Conservation (phyloP, 371 early-diverging fungal species). For the Actinomucor elegans region DNA sequence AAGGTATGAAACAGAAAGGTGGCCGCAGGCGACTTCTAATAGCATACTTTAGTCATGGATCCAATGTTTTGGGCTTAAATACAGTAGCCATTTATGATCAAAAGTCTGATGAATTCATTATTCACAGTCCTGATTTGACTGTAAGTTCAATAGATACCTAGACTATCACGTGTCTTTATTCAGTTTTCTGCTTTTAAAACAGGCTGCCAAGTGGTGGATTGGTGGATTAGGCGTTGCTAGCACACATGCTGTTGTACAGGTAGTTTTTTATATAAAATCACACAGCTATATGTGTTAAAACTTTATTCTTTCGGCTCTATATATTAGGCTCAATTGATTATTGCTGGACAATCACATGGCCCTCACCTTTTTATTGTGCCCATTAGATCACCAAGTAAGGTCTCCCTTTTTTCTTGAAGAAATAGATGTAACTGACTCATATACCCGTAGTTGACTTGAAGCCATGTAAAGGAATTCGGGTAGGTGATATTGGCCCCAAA, state of each 20-base stretch:
- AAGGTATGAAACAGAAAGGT: slow-evolving; percentile 38
- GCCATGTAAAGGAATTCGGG: slow-evolving; percentile 74
- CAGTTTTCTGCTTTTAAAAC: no score
- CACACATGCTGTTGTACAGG: slow-evolving; percentile 83
- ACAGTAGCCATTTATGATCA: slow-evolving; percentile 82
- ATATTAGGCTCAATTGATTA: slow-evolving; percentile 69
- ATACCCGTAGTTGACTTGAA: slow-evolving; percentile 55
- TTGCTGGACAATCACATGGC: slow-evolving; percentile 74
- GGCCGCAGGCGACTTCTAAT: neutral
- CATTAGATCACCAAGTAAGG: slow-evolving; percentile 66
- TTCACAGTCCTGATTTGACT: slow-evolving; percentile 78
- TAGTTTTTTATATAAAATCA: no score
- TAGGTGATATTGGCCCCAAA: slow-evolving; percentile 91
- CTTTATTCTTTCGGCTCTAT: neutral
- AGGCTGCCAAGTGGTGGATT: slow-evolving; percentile 90
- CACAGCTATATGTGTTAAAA: no score
- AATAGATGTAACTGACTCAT: neutral
- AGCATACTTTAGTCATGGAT: slow-evolving; percentile 58
- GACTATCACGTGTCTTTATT: no score
- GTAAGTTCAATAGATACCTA: no score
- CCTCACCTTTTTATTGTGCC: slow-evolving; percentile 86
- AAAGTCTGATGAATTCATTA: slow-evolving; percentile 78
- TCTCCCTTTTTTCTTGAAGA: neutral
- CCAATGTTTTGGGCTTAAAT: slow-evolving; percentile 82
- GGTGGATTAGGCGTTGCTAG: slow-evolving; percentile 67